Conservation (phyloP, 1,284 basidiomycete species). For the Athelia psychrophila region DNA sequence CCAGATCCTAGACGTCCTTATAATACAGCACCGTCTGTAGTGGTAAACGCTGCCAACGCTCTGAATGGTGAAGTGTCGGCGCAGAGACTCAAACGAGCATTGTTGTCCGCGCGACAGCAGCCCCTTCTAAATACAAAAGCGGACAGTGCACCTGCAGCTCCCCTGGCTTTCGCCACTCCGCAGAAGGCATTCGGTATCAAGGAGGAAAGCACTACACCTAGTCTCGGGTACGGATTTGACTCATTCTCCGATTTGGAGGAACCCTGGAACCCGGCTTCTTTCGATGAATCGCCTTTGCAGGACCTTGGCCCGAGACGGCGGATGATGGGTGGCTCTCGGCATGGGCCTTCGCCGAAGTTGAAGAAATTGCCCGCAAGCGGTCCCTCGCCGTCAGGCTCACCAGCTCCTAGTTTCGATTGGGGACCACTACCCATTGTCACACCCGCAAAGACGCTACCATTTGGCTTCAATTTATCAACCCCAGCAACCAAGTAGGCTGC, state of each 20-base stretch:
- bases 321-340: too few species aligned
- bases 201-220: conserved; percentile 6
- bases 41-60: conserved; percentile 71
- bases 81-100: conserved; percentile 61
- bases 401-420: conserved; percentile 53
- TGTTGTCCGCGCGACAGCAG: conserved; percentile 57
- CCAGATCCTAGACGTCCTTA: conserved; percentile 36
- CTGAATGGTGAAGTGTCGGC: conserved; percentile 76
- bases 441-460: conserved; percentile 30
- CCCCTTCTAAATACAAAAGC: conserved; percentile 65
- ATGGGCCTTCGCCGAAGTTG: too few species aligned
- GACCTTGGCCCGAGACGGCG: neutral
- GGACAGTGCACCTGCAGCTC: conserved; percentile 34
- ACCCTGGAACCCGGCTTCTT: neutral
- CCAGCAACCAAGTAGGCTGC: neutral
- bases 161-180: conserved; percentile 37
- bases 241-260: neutral
- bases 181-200: conserved; percentile 13
- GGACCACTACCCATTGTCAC: conserved; percentile 53
- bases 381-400: conserved; percentile 16
- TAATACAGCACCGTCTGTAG: conserved; percentile 60
- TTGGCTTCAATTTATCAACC: conserved; percentile 5
- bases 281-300: neutral
- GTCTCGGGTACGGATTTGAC: conserved; percentile 3
- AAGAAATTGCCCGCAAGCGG: neutral